phyloP scores from a whole-genome alignment of 257 asterid species.

The Nicotiana tomentosiformis region DNA sequence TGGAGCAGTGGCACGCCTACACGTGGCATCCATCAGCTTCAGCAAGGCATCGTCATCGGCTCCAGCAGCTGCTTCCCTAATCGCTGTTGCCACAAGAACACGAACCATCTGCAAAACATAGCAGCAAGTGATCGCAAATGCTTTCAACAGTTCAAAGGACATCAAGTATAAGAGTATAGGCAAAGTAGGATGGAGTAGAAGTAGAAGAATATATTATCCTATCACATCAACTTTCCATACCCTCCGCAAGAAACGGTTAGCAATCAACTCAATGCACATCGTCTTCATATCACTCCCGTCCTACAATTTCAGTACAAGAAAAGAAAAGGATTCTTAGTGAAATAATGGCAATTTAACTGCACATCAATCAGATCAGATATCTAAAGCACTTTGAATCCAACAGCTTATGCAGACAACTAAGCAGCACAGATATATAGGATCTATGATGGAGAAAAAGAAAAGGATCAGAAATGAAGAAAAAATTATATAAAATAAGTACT shows the following conservation, averaged over 20 bases:
- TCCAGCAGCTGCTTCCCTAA: constrained; percentile 96
- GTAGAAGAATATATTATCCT: not conserved
- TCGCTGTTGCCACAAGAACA: constrained; percentile 86
- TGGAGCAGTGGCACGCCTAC: constrained; percentile 96
- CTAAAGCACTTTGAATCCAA: not conserved
- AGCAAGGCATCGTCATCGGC: constrained; percentile 73
- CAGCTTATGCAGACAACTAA: not conserved
- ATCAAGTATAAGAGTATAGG: not conserved
- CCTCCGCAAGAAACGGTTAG: constrained; percentile 96
- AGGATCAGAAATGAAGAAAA: not conserved
- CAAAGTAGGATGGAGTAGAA: not conserved
- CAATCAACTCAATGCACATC: constrained; percentile 93
- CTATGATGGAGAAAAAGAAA: not conserved
- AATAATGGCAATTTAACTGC: not conserved
- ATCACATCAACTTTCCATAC: constrained; percentile 28
- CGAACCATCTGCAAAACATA: constrained; percentile 72
- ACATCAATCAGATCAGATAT: not conserved
- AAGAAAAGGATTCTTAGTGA: not conserved
- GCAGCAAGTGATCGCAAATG: not conserved
- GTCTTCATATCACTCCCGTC: constrained; percentile 42
- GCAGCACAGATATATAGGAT: not conserved
- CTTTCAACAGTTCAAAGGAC: not conserved
- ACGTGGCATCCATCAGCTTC: constrained; percentile 85
- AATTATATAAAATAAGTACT: not conserved
- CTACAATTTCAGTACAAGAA: constrained; percentile 25